These are phyloP conservation scores for Hymenoscyphus linearis DNA, from an alignment of 2,329 filamentous ascomycete genomes.

Conservation along the genomic window DNA sequence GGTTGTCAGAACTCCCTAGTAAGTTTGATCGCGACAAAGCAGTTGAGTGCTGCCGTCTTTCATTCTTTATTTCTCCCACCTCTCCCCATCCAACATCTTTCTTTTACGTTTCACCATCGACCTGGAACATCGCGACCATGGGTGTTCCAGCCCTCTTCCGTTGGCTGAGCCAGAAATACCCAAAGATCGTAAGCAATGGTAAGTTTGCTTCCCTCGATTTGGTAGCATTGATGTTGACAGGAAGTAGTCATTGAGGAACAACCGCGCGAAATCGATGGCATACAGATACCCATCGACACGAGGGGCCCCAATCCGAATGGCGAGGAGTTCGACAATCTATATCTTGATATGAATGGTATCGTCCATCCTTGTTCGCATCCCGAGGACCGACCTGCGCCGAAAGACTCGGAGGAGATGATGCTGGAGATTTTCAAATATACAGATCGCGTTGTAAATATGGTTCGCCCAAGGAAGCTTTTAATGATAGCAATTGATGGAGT, in stretches of 20 bases:
- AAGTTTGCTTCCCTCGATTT: background rate
- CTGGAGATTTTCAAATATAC: constrained; percentile 96
- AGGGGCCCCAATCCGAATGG: constrained; percentile 88
- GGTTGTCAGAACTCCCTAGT: background rate
- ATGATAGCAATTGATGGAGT: constrained; percentile 99
- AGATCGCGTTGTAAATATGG: constrained; percentile 98
- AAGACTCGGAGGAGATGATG: constrained; percentile 99
- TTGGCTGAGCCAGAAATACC: constrained; percentile 98
- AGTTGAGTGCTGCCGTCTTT: background rate
- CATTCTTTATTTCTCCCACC: background rate
- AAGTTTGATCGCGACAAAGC: background rate
- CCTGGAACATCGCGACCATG: constrained; percentile 19
- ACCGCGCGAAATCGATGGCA: constrained; percentile 76
- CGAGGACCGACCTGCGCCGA: constrained; percentile 84
- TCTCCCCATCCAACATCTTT: background rate
- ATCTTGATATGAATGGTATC: constrained; percentile 99
- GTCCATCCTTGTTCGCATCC: constrained; percentile 98
- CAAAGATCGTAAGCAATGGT: constrained; percentile 68
- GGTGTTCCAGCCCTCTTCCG: constrained; percentile 48
- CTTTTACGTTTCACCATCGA: background rate
- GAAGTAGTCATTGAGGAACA: constrained; percentile 84
- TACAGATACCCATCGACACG: constrained; percentile 77
- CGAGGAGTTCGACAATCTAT: constrained; percentile 96
- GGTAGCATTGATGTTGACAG: constrained; percentile 69
- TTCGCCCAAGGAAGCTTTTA: constrained; percentile 86